Evolutionary conservation across 2,329 filamentous ascomycete species (phyloP).

Genomic region (Phoma sp.): DNA sequence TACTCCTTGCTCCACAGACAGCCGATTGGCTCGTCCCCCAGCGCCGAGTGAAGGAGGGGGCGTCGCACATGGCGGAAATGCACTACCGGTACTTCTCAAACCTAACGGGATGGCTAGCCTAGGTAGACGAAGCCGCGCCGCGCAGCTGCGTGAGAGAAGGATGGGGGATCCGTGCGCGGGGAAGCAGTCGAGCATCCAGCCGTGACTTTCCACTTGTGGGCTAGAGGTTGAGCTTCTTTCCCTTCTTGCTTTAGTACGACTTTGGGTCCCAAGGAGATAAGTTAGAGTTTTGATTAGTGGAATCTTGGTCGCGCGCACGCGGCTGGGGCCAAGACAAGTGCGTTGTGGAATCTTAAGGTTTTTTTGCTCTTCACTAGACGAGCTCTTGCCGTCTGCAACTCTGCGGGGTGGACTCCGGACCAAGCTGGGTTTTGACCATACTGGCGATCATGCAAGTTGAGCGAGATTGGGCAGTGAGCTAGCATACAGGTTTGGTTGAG

Average conservation of each 20-base stretch:
- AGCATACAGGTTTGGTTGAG: not conserved
- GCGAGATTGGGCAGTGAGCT: slow-evolving; percentile 1
- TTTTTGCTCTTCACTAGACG: not conserved
- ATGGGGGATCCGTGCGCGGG: slow-evolving; percentile 10
- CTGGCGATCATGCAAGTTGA: not conserved
- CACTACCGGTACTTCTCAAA: not conserved
- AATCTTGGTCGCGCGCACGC: not conserved
- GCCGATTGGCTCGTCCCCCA: not conserved
- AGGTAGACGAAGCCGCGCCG: not conserved
- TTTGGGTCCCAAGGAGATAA: not conserved
- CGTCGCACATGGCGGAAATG: not conserved
- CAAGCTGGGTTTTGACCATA: not conserved
- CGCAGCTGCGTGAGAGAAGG: not conserved
- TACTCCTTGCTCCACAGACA: not conserved
- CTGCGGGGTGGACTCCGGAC: slow-evolving; percentile 5
- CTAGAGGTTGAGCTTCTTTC: not conserved
- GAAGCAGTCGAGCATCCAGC: not conserved
- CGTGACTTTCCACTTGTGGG: slow-evolving; percentile 3
- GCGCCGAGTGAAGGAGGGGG: not conserved
- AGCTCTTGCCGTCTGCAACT: not conserved
- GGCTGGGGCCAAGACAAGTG: not conserved
- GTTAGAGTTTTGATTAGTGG: slow-evolving; percentile 2
- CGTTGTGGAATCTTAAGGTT: too few relatives aligned
- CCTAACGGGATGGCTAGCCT: not conserved
- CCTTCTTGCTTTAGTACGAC: not conserved